phyloP scores from a whole-genome alignment of 2,329 filamentous ascomycete genomes.

The Dichotomopilus funicola region DNA sequence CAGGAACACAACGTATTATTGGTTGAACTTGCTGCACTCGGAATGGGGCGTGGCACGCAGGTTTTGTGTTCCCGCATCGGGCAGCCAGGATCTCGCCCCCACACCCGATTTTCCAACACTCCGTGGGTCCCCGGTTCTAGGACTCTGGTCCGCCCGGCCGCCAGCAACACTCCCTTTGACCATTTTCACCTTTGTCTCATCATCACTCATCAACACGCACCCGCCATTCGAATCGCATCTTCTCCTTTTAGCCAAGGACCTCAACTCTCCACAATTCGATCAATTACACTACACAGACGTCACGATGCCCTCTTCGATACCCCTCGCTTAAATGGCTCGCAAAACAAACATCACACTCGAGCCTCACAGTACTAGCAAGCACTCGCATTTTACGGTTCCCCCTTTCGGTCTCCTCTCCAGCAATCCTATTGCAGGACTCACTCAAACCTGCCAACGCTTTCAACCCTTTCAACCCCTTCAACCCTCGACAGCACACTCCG shows the following conservation, averaged over 20 bases:
- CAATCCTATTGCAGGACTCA: background rate
- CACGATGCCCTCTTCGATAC: constrained; percentile 24
- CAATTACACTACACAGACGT: background rate
- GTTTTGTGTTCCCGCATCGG: constrained; percentile 6
- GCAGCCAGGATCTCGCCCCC: constrained; percentile 4
- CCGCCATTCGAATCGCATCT: background rate
- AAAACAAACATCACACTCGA: constrained; percentile 22
- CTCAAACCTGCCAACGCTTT: background rate
- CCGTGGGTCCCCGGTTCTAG: constrained; percentile 7
- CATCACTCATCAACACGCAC: constrained; percentile 6
- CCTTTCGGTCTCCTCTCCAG: constrained; percentile 22
- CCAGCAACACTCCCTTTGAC: constrained; percentile 11
- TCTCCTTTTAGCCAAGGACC: constrained; percentile 2
- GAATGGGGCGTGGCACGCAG: constrained; percentile 5
- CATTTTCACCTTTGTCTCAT: constrained; percentile 11
- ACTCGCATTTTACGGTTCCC: constrained; percentile 22
- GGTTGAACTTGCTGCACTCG: background rate
- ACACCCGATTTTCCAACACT: constrained; percentile 14
- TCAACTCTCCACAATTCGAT: background rate
- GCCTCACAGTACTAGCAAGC: constrained; percentile 17
- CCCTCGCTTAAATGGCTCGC: constrained; percentile 30
- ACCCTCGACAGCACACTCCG: background rate
- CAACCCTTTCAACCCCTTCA: constrained; percentile 7
- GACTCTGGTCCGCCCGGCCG: constrained; percentile 2
- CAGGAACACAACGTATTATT: background rate